Evolutionary conservation across 768 basidiomycete genomes (phyloP).

Genomic region (Royoungia palumana): DNA sequence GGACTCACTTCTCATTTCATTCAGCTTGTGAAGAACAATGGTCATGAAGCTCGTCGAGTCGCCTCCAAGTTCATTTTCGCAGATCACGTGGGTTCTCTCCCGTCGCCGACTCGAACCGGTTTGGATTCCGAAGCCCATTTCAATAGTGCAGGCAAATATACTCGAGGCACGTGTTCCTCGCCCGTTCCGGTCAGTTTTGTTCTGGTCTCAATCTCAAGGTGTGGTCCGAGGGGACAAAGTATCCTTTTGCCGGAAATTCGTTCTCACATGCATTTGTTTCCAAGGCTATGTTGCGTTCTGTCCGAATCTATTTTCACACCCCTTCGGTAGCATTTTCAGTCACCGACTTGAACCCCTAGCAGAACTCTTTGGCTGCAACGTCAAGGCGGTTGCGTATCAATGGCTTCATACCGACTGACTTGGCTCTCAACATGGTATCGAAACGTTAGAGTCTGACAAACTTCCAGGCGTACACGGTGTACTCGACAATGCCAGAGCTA

Average conservation of each 20-base stretch:
- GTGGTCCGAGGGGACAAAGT: too few relatives aligned
- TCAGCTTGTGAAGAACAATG: not conserved
- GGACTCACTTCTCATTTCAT: not conserved
- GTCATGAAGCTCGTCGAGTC: not conserved
- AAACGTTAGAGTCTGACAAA: too few relatives aligned
- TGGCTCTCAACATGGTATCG: too few relatives aligned
- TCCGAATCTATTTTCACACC: not conserved
- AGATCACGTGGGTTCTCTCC: too few relatives aligned
- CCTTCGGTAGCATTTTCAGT: slow-evolving; percentile 5
- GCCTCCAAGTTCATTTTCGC: not conserved
- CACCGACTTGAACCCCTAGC: not conserved
- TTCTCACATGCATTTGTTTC: not conserved
- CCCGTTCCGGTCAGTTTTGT: too few relatives aligned
- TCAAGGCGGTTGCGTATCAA: too few relatives aligned
- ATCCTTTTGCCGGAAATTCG: not conserved
- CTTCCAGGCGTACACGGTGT: not conserved
- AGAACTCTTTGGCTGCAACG: not conserved
- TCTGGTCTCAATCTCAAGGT: not conserved
- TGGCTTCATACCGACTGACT: too few relatives aligned
- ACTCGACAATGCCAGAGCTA: too few relatives aligned
- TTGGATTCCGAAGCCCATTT: too few relatives aligned
- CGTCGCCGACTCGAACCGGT: too few relatives aligned
- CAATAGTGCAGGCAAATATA: too few relatives aligned
- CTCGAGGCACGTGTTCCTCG: too few relatives aligned
- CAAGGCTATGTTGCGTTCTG: not conserved